Evolutionary conservation across 768 basidiomycete species (phyloP), one percentile per base, ranked within the genome.

Genomic region (Psilocybe sp.): DNA sequence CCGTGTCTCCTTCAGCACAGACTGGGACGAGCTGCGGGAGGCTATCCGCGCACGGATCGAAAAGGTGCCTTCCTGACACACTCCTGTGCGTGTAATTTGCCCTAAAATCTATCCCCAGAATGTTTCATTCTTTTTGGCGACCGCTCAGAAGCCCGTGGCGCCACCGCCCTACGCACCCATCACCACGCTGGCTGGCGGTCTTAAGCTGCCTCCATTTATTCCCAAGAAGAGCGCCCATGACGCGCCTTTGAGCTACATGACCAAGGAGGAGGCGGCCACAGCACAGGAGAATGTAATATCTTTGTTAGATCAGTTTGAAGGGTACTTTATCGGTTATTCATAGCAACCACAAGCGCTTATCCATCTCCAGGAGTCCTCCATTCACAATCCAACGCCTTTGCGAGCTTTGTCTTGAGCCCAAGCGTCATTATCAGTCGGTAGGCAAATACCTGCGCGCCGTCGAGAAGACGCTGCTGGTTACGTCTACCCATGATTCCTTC

Each of bases 321-420:
- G 77, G 91, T 91, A 58, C 42, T 82, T 74, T 42, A 43, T 34
- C 11, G 41, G 44, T 35, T 28, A 37, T 23, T 32, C 39, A 43
- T 16, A 4, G 34, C 15, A 35, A 34, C 10, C 47, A 39, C 38
- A 28, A 41, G 41, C 36, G 47, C 38, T 14, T 18, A 57, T 6
- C 15, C 51, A 23, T 15, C 23, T 47, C 44, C 34, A 52, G 82
- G 14, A 77, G 77, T 44, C 78, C 88, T 0, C 92, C 92, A 2
- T 96, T 95, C 65, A 94, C 92, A 8, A 87, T 95, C 47, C 93
- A 96, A 67, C 84, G 92, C 39, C 71, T 94, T 11, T 90, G 89
- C 63, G 92, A 95, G 62, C 82, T 96, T 19, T 83, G 85, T 55
- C 57, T 87, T 11, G 67, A 77, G 37, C 91, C 92, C 4, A 75